Conservation (phyloP, 768 basidiomycete species). For the Phanerochaete sordida region DNA sequence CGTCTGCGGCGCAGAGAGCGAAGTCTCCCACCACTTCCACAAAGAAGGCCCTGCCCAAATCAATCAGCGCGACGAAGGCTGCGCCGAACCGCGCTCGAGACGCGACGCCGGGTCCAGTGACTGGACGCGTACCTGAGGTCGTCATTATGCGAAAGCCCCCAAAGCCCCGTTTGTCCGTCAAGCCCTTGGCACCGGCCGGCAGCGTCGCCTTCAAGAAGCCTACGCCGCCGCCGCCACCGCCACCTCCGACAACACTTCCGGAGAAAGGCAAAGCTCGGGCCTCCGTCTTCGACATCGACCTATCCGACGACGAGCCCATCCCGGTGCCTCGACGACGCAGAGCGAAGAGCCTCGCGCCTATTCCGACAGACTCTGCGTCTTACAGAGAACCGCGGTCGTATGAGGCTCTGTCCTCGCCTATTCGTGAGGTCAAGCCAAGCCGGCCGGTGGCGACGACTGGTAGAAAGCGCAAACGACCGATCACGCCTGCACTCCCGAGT, state of each 20-base stretch:
- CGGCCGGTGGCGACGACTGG: too few relatives aligned
- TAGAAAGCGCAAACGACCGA: slow-evolving; percentile 3
- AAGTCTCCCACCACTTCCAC: not conserved
- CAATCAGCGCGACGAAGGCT: not conserved
- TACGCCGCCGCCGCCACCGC: not conserved
- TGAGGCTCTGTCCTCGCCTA: not conserved
- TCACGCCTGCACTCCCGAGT: not conserved
- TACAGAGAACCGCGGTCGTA: not conserved
- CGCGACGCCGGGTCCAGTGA: not conserved
- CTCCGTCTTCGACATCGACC: not conserved
- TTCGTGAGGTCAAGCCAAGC: not conserved
- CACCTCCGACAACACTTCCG: not conserved
- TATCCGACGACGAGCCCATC: slow-evolving; percentile 8
- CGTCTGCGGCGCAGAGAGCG: too few relatives aligned
- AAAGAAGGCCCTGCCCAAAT: not conserved
- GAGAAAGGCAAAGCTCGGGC: not conserved
- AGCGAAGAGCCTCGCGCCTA: not conserved
- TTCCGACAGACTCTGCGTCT: not conserved
- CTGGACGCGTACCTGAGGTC: not conserved
- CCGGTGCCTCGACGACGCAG: not conserved
- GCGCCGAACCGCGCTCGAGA: not conserved
- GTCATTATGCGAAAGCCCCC: not conserved
- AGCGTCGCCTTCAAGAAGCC: not conserved
- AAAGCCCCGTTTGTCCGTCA: not conserved
- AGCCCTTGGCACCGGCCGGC: not conserved